Base-by-base conservation (phyloP, 441 rosid species). In the Croton setiger region DNA sequence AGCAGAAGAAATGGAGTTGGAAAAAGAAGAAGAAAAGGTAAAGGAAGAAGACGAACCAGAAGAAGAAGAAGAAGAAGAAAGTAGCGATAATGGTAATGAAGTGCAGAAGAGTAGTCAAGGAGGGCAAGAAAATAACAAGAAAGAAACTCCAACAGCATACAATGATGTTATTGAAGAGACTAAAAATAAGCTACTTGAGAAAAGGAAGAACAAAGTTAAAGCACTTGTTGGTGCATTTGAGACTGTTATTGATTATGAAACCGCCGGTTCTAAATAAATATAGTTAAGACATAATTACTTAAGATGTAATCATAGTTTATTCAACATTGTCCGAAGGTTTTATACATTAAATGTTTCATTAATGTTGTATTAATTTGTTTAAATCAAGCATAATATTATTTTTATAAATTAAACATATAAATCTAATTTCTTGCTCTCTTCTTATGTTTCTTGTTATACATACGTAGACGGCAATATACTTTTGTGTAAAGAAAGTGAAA, bases 211-310 rank as follows among this genome's bases (percentile, higher is more conserved):
- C 89, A 92, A 85, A 63, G 98, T 92, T 68, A 81, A 64, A 63
- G 95, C 96, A 47, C 75, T 92, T 66, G 98, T 83, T 33, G 98
- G 98, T 23, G 98, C 98, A 23, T 90, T 92, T 63, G 86, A 92
- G 85, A 88, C 91, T 15, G 96, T 88, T 75, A 92, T 92, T 43
- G 96, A 87, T 69, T 81, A 85, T 64, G 87, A 89, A 82, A 63
- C 91, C 63, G 79, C 77, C 23, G 82, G 51, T 47, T 58, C 60
- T 53, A 52, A 56, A 36, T 36, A n/a, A 51, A 4, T 10, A 51
- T 11, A n/a, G n/a, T n/a, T n/a, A n/a, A n/a, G n/a, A n/a, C n/a
- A n/a, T n/a, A n/a, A n/a, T n/a, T n/a, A n/a, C n/a, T n/a, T n/a
- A n/a, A n/a, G n/a, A n/a, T n/a, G n/a, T n/a, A n/a, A 49, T 17